phyloP scores from a whole-genome alignment of 176 grass and related monocot species.

The Canna indica region DNA sequence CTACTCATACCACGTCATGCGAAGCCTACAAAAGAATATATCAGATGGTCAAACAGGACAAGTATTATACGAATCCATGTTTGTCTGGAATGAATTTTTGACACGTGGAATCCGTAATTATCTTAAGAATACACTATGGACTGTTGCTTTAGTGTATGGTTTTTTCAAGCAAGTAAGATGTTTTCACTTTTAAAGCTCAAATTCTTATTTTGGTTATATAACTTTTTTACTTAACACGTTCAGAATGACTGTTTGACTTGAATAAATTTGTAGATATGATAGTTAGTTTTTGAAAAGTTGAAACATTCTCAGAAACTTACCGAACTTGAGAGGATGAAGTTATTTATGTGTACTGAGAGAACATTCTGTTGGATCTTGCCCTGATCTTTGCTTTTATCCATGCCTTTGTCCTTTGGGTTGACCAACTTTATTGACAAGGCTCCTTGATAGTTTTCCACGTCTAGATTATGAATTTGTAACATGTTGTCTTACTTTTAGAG shows the following conservation, averaged over 20 bases:
- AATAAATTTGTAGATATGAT: neutral
- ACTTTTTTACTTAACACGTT: neutral
- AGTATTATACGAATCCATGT: slow-evolving; percentile 62
- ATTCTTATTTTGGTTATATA: neutral
- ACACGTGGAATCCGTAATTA: slow-evolving; percentile 42
- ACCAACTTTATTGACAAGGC: neutral
- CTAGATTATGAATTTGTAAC: neutral
- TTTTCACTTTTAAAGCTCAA: slow-evolving; percentile 2
- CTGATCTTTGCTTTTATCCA: neutral
- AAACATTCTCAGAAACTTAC: neutral
- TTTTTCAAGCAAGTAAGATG: slow-evolving; percentile 85
- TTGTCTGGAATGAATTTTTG: slow-evolving; percentile 90
- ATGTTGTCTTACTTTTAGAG: neutral
- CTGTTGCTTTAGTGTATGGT: slow-evolving; percentile 76
- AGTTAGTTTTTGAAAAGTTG: neutral
- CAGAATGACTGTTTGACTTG: neutral
- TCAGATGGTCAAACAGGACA: slow-evolving; percentile 38
- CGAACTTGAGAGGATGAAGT: neutral
- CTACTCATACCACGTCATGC: slow-evolving; percentile 80
- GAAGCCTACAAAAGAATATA: slow-evolving; percentile 87
- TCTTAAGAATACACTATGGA: slow-evolving; percentile 59
- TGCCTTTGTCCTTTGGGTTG: neutral
- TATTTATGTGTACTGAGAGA: neutral
- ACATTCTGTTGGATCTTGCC: neutral
- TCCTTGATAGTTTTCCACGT: neutral